A percentile compares a stretch with the other conserved stretches of the same genome.
phyloP scores from a whole-genome alignment of 1,284 basidiomycete genomes.

The Puccinia polysora region DNA sequence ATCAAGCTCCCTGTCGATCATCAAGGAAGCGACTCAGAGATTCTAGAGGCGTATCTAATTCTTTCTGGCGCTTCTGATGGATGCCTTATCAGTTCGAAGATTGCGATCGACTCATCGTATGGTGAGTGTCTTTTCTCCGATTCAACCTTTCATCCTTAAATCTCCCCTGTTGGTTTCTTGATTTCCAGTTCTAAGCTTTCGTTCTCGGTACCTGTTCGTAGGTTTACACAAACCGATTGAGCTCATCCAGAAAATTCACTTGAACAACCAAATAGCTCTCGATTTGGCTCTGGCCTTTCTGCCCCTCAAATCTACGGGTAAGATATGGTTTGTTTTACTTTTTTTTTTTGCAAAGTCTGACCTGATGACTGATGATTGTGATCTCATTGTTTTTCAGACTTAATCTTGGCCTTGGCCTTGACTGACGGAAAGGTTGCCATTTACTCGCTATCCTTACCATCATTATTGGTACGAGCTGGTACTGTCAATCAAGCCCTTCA shows the following conservation, averaged over 20 bases:
- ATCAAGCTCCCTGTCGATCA: conserved; percentile 2
- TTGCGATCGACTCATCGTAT: conserved; percentile 10
- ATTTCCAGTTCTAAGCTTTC: neutral
- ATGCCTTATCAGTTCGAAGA: conserved; percentile 22
- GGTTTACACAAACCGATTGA: conserved; percentile 42
- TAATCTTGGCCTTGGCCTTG: conserved; percentile 68
- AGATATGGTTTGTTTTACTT: conserved; percentile 43
- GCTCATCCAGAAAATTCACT: conserved; percentile 61
- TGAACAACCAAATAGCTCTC: conserved; percentile 70
- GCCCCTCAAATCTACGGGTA: conserved; percentile 64
- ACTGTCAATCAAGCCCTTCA: neutral
- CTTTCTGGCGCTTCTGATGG: conserved; percentile 34
- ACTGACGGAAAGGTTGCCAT: conserved; percentile 73
- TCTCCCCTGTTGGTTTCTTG: neutral
- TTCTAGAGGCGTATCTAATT: conserved; percentile 14
- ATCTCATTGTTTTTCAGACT: conserved; percentile 56
- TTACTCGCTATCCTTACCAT: conserved; percentile 64
- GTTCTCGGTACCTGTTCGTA: neutral
- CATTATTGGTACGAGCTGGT: conserved; percentile 8
- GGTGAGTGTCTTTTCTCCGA: conserved; percentile 8
- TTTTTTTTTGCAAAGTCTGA: neutral
- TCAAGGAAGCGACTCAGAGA: neutral
- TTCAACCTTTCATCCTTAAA: neutral
- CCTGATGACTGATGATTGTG: neutral
- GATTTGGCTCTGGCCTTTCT: conserved; percentile 64